phyloP scores from a whole-genome alignment of 2,329 filamentous ascomycete species.

The Cryphonectria nitschkei region DNA sequence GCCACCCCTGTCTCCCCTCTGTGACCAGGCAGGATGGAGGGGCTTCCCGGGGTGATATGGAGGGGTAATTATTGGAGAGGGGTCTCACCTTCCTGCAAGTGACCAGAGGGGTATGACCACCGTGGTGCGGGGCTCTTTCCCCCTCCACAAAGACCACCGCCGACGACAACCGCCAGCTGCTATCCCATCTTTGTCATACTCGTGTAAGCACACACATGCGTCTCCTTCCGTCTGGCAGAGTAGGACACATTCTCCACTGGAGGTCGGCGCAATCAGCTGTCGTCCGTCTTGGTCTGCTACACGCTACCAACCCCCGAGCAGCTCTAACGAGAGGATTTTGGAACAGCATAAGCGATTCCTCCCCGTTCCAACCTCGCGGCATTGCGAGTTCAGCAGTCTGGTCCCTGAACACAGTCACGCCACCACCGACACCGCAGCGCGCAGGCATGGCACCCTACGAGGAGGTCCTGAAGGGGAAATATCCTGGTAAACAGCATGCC shows the following conservation, averaged over 20 bases:
- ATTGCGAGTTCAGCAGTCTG: constrained; percentile 2
- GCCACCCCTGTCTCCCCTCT: not conserved
- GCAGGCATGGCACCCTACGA: constrained; percentile 47
- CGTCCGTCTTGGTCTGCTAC: not conserved
- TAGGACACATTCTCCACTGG: not conserved
- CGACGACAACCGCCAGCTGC: not conserved
- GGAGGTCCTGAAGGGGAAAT: constrained; percentile 62
- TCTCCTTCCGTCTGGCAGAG: not conserved
- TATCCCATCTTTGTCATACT: not conserved
- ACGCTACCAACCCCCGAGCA: not conserved
- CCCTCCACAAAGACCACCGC: not conserved
- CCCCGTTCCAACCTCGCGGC: not conserved
- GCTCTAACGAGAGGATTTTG: not conserved
- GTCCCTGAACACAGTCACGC: not conserved
- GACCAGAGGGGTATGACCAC: not conserved
- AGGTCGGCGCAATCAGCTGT: not conserved
- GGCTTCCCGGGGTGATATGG: too few species aligned
- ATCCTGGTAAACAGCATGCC: constrained; percentile 87
- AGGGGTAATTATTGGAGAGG: not conserved
- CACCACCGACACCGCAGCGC: not conserved
- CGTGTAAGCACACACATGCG: constrained; percentile 1
- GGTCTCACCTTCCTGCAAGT: not conserved
- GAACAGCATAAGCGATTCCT: not conserved
- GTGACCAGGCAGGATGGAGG: not conserved
- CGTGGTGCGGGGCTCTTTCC: not conserved